Evolutionary conservation across 1,284 basidiomycete genomes (phyloP).

Genomic region (Prillingera fragicola): DNA sequence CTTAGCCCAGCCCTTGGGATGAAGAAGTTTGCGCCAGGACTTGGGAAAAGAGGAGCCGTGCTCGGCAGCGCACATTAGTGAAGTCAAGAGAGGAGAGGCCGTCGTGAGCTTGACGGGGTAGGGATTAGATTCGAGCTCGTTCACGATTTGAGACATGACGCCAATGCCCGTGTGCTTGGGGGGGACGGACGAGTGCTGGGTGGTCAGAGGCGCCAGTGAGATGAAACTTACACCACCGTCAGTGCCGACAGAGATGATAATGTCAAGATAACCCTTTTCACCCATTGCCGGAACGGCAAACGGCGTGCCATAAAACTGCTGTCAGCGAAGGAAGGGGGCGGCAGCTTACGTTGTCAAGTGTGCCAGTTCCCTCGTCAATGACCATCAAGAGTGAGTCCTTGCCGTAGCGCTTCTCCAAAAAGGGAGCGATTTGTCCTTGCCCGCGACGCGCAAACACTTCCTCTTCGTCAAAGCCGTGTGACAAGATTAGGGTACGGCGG

Average conservation of each 20-base stretch:
- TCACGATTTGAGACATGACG: constrained; percentile 45
- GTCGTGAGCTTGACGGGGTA: constrained; percentile 41
- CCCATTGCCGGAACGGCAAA: constrained; percentile 41
- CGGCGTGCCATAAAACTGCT: constrained; percentile 33
- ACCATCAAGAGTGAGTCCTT: constrained; percentile 44
- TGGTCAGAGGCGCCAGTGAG: background rate
- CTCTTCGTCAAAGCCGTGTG: constrained; percentile 46
- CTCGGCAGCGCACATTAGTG: constrained; percentile 49
- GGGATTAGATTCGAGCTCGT: constrained; percentile 46
- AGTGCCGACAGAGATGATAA: constrained; percentile 42
- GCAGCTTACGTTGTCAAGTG: constrained; percentile 29
- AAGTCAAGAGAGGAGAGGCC: constrained; percentile 46
- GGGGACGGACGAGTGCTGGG: constrained; percentile 49
- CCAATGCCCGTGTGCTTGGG: constrained; percentile 51
- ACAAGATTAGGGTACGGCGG: constrained; percentile 43
- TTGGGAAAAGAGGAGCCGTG: constrained; percentile 41
- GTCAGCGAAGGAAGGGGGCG: background rate
- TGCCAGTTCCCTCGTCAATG: constrained; percentile 47
- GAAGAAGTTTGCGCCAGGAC: constrained; percentile 32
- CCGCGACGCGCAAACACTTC: constrained; percentile 45
- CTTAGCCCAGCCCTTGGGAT: constrained; percentile 38
- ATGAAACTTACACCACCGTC: constrained; percentile 37
- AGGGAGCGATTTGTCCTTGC: constrained; percentile 42
- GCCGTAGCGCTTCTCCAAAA: constrained; percentile 45
- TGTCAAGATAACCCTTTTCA: constrained; percentile 46